Evolutionary conservation across 169 alveolate genomes (phyloP).

Genomic region (Theileria annulata): DNA sequence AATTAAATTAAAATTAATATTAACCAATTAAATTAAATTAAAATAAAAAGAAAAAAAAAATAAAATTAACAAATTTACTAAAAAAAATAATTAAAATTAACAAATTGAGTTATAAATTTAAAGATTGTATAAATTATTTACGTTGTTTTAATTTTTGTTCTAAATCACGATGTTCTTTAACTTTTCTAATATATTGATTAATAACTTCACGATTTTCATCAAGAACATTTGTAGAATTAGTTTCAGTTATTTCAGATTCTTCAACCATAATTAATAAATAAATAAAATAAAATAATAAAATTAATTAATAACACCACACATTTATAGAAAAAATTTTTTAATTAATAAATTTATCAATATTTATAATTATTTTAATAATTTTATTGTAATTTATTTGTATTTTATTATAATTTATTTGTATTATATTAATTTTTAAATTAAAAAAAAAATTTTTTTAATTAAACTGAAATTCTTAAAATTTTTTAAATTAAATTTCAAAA

Average conservation of each 20-base stretch:
- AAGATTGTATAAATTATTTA: too few species aligned
- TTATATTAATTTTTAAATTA: too few species aligned
- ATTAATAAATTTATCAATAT: not conserved
- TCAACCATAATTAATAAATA: constrained; percentile 4
- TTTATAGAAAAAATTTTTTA: too few species aligned
- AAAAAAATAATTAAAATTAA: too few species aligned
- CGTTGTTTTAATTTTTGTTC: constrained; percentile 55
- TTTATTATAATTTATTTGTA: too few species aligned
- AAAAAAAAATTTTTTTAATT: too few species aligned
- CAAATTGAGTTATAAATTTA: too few species aligned
- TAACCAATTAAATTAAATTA: not conserved
- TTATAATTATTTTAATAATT: too few species aligned
- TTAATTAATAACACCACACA: not conserved
- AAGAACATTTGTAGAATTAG: not conserved
- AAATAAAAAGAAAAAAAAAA: not conserved
- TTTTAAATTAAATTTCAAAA: too few species aligned
- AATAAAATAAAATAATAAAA: too few species aligned
- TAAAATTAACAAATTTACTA: too few species aligned
- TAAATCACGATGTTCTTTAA: constrained; percentile 60
- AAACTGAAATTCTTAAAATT: too few species aligned
- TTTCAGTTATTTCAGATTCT: constrained; percentile 5
- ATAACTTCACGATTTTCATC: constrained; percentile 57
- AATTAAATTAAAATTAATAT: not conserved
- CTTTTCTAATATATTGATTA: constrained; percentile 56
- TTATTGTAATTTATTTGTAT: not conserved